These are phyloP conservation scores for Davidsoniella eucalypti DNA, from an alignment of 2,329 filamentous ascomycete species.

Conservation along the genomic window DNA sequence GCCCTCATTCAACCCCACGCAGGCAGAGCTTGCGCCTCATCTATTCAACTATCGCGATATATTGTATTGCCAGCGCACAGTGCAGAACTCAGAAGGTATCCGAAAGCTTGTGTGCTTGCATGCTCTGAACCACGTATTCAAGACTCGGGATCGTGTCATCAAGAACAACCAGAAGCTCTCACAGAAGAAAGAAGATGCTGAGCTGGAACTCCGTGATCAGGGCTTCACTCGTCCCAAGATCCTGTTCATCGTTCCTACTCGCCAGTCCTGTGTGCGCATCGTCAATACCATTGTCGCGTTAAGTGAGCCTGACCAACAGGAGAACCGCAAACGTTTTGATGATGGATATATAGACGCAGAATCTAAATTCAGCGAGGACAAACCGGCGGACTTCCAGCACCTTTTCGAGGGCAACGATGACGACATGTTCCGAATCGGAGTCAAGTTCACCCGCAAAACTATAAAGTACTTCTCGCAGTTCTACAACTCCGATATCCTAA, in stretches of 20 bases:
- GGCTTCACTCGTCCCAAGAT: conserved; percentile 92
- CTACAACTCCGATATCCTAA: conserved; percentile 88
- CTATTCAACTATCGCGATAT: conserved; percentile 75
- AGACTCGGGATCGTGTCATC: conserved; percentile 80
- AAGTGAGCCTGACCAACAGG: conserved; percentile 74
- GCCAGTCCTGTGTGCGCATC: conserved; percentile 66
- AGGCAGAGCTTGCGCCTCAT: conserved; percentile 50
- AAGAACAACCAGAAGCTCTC: conserved; percentile 78
- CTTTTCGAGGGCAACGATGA: conserved; percentile 92
- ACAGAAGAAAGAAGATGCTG: conserved; percentile 44
- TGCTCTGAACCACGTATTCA: conserved; percentile 80
- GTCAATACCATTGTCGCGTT: conserved; percentile 62
- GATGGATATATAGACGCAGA: conserved; percentile 62
- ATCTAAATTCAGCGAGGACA: conserved; percentile 48
- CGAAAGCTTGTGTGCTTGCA: conserved; percentile 65
- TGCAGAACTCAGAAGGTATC: conserved; percentile 50
- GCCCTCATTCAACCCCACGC: conserved; percentile 40
- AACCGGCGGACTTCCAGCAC: conserved; percentile 73
- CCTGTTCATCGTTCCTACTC: conserved; percentile 75
- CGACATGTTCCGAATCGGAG: conserved; percentile 88
- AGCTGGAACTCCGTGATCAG: conserved; percentile 72
- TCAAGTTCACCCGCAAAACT: conserved; percentile 94
- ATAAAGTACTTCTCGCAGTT: conserved; percentile 91
- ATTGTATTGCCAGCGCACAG: conserved; percentile 55
- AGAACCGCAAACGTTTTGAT: conserved; percentile 84